Conservation (phyloP, 1,139 yeast genomes). For the Saccharomycopsis hybrid region DNA sequence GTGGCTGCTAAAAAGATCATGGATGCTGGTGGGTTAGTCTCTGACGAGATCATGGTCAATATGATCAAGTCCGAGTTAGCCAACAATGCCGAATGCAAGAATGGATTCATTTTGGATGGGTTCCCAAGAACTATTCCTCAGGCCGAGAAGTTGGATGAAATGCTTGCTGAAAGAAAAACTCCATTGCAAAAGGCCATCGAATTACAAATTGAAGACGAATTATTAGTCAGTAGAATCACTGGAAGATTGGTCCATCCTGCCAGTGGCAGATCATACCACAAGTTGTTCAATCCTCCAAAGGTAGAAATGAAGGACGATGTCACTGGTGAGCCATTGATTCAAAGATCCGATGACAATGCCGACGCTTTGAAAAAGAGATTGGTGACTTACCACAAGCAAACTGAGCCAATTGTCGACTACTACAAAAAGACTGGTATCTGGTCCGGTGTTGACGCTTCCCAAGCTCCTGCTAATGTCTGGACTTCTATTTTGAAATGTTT, state of each 20-base stretch:
- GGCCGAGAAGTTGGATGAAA: conserved; percentile 91
- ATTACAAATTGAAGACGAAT: conserved; percentile 93
- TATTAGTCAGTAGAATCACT: conserved; percentile 94
- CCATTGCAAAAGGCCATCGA: conserved; percentile 92
- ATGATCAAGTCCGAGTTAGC: conserved; percentile 91
- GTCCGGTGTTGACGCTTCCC: conserved; percentile 95
- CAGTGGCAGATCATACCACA: conserved; percentile 98
- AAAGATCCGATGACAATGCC: conserved; percentile 98
- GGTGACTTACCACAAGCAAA: conserved; percentile 90
- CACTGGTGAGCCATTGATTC: conserved; percentile 94
- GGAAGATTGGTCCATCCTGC: conserved; percentile 98
- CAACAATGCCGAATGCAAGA: conserved; percentile 76
- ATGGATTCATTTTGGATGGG: conserved; percentile 95
- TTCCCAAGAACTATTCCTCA: conserved; percentile 99
- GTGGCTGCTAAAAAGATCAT: conserved; percentile 94
- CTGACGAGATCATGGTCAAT: conserved; percentile 97
- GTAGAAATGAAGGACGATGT: conserved; percentile 85
- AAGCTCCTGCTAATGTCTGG: conserved; percentile 90
- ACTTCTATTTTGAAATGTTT: conserved; percentile 75
- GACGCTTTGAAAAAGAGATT: conserved; percentile 94
- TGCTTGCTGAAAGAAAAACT: conserved; percentile 75
- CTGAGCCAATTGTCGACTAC: conserved; percentile 97
- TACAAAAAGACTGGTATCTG: conserved; percentile 92
- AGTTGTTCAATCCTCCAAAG: conserved; percentile 97
- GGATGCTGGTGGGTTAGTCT: conserved; percentile 97